Percentiles rank a stretch among this genome's conserved stretches.
Conservation (phyloP, 768 basidiomycete species). For the Coprinopsis cinerea region DNA sequence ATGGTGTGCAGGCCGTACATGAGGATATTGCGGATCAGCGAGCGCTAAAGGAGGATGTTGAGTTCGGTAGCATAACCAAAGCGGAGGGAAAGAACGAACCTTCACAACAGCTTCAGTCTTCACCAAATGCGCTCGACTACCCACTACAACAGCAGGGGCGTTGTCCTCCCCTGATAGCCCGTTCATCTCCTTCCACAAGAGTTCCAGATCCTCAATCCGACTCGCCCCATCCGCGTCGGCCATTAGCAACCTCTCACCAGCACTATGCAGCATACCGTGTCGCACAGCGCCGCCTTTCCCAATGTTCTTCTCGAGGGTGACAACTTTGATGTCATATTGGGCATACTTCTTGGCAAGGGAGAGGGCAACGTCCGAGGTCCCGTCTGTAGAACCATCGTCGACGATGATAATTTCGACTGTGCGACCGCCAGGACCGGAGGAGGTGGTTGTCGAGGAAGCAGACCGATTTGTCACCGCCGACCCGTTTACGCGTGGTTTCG, state of each 20-base stretch:
- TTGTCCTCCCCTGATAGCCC: slow-evolving; percentile 37
- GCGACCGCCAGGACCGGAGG: slow-evolving; percentile 31
- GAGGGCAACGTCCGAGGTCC: slow-evolving; percentile 61
- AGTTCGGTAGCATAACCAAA: background rate
- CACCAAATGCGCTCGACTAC: slow-evolving; percentile 90
- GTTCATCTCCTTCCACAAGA: slow-evolving; percentile 76
- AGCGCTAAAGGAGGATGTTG: slow-evolving; percentile 52
- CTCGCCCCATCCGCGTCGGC: slow-evolving; percentile 95
- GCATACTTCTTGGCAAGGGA: slow-evolving; percentile 52
- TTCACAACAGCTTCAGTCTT: slow-evolving; percentile 91
- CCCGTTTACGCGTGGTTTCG: background rate
- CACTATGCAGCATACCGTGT: slow-evolving; percentile 82
- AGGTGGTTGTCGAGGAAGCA: slow-evolving; percentile 17
- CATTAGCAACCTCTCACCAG: slow-evolving; percentile 78
- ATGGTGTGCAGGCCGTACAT: slow-evolving; percentile 94
- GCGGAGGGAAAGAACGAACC: slow-evolving; percentile 34
- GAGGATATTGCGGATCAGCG: slow-evolving; percentile 79
- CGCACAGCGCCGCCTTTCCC: slow-evolving; percentile 93
- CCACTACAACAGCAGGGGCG: slow-evolving; percentile 65
- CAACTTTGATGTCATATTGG: slow-evolving; percentile 63
- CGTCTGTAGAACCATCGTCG: slow-evolving; percentile 85
- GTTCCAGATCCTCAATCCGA: slow-evolving; percentile 75
- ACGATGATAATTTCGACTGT: slow-evolving; percentile 82
- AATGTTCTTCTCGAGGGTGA: slow-evolving; percentile 71
- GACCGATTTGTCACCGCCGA: background rate